Evolutionary conservation across 495 filamentous ascomycete species (phyloP), one percentile per base, ranked within the genome.

Genomic region (Aspergillus indologenus): DNA sequence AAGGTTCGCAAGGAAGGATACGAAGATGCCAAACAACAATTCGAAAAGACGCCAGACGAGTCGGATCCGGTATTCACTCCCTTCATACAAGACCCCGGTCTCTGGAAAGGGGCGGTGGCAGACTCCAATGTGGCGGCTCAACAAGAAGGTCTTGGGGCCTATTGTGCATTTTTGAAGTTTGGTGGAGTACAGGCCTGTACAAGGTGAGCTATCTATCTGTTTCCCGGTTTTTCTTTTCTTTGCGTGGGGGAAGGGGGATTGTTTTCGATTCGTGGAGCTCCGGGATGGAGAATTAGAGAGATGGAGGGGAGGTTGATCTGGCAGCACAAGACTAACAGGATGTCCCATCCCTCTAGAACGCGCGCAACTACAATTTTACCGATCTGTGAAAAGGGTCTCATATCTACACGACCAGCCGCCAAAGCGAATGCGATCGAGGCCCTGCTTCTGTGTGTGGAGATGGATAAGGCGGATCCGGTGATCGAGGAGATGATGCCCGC

Each of bases 81-180:
- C 8, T 98, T 97, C 71, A 74, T 92, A 56, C 85, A 91, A 68
- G 93, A 98, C 60, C 81, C 91, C 2, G 77, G 85, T 26, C 67
- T 98, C 61, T 96, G 91, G 93, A 96, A 96, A 73, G 87, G 86
- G 26, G 94, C 92, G 1, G 92, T 92, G 5, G 86, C 88, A 52
- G 94, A 99, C 72, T 97, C 94, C 26, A 98, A 99, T 68, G 95
- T 99, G 54, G 94, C 95, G 9, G 94, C 94, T 54, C 94, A 99
- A 68, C 88, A 93, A 70, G 94, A 99, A 57, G 94, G 90, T 61
- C 83, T 99, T 46, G 85, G 81, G 34, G 85, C 92, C 47, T 85
- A 94, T 64, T 96, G 92, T 71, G 83, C 91, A 0, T 98, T 96
- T 67, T 78, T 98, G 59, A 90, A 96, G 69, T 96, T 87, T 65